These are phyloP conservation scores for Vanilla planifolia DNA, from an alignment of 106 monocot genomes.

Conservation along the genomic window DNA sequence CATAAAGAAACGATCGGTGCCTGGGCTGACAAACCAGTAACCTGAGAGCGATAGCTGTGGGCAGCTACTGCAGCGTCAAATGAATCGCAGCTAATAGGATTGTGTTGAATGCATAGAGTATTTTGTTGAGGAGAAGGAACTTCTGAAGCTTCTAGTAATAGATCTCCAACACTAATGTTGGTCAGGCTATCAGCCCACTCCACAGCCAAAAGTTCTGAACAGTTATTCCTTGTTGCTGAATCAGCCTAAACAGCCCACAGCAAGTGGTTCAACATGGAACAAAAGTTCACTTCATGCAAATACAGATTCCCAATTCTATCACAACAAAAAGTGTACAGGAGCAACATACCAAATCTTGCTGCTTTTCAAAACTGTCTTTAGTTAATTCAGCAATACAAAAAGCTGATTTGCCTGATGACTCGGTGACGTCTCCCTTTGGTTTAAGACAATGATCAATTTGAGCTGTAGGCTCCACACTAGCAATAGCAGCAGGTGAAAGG, in stretches of 20 bases:
- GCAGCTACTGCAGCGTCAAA: conserved; percentile 92
- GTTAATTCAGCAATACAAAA: conserved; percentile 7
- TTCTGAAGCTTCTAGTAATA: conserved; percentile 72
- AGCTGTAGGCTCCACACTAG: conserved; percentile 3
- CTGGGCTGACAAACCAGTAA: conserved; percentile 6
- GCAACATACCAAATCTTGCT: conserved; percentile 18
- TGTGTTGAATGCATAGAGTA: conserved; percentile 19
- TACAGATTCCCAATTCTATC: conserved; percentile 2
- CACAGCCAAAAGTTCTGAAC: conserved; percentile 25
- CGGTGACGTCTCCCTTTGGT: conserved; percentile 3
- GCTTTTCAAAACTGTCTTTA: conserved; percentile 16
- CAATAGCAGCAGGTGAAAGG: conserved; percentile 4
- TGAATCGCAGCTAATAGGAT: conserved; percentile 60
- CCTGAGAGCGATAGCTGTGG: conserved; percentile 38
- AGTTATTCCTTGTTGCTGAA: conserved; percentile 5
- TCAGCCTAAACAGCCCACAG: conserved; percentile 22
- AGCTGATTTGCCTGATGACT: conserved; percentile 3
- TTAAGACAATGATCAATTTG: not conserved
- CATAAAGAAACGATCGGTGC: conserved; percentile 41
- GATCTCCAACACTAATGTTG: conserved; percentile 73
- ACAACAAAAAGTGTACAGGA: not conserved
- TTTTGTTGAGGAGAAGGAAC: conserved; percentile 22
- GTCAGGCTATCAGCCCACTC: conserved; percentile 97
- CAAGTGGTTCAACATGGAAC: not conserved
- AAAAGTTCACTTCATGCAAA: not conserved